Evolutionary conservation across 2,329 filamentous ascomycete genomes (phyloP), one percentile per base, ranked within the genome.

Genomic region (Talaromyces sp.): DNA sequence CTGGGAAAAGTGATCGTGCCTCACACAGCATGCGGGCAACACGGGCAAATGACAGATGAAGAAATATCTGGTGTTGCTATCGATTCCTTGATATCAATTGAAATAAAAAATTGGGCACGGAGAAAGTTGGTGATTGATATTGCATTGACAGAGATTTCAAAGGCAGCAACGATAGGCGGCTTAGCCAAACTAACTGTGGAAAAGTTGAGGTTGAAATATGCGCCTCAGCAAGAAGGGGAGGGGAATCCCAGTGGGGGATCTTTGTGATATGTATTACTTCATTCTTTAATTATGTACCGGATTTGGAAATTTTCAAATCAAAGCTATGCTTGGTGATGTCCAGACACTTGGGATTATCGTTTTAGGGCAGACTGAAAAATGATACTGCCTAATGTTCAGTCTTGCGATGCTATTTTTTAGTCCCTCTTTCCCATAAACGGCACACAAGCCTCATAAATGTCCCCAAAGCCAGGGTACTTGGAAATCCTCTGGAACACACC

Each of bases 61-160:
- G 70, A 72, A 1, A 51, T 71, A 6, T 60, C 66, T 1, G 59
- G 57, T 10, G 67, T 67, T n/a, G 50, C 59, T 10, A 66, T 70
- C 2, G 72, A 73, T 52, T 72, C 70, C 0, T 61, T 73, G 9
- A 68, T 69, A 64, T 68, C 70, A 0, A 66, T 73, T 53, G 72
- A 73, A 56, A 66, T 73, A 14, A 67, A 70, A 2, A 70, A 64
- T 36, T 72, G 69, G 67, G 62, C 69, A 40, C 65, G 65, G 4
- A 68, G 70, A 0, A 65, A 64, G 30, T 57, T 70, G 0, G 66
- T 61, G 0, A 59, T 72, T 7, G 69, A 73, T 5, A 63, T 73
- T 23, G 64, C 71, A 84, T 79, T 75, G 88, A 61, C 79, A 87
- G 75, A 90, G 86, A 78, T 88, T 18, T 64, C 65, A 1, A 64